Conservation (phyloP, 345 rosid genomes). For the Brassica cretica region DNA sequence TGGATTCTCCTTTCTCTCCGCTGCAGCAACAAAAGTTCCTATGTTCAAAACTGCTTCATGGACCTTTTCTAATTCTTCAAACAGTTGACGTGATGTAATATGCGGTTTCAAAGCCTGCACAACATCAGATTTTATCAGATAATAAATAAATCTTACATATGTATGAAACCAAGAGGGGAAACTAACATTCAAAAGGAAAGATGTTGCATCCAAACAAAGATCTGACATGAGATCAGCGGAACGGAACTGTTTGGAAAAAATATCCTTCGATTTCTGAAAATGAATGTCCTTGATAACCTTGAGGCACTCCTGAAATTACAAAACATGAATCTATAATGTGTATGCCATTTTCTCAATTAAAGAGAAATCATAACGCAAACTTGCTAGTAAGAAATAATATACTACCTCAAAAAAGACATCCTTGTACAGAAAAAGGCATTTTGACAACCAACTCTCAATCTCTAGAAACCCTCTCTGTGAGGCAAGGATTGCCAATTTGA, state of each 20-base stretch:
- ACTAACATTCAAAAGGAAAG: constrained; percentile 72
- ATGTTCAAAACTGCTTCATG: constrained; percentile 60
- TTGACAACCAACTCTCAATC: not conserved
- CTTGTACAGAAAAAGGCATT: not conserved
- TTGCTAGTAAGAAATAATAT: not conserved
- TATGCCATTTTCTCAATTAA: not conserved
- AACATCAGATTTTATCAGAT: not conserved
- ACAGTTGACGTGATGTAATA: constrained; percentile 52
- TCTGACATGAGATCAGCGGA: not conserved
- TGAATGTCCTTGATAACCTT: not conserved
- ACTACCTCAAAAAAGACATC: not conserved
- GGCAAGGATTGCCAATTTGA: not conserved
- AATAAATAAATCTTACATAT: constrained; percentile 2
- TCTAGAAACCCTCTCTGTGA: not conserved
- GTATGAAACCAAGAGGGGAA: not conserved
- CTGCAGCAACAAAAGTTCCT: constrained; percentile 80
- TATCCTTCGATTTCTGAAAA: not conserved
- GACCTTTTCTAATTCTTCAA: constrained; percentile 75
- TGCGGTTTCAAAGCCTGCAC: constrained; percentile 70
- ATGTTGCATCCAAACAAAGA: constrained; percentile 52
- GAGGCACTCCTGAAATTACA: not conserved
- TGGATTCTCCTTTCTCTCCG: constrained; percentile 72
- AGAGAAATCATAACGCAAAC: not conserved
- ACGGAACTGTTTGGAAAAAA: not conserved
- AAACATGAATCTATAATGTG: not conserved